phyloP scores from a whole-genome alignment of 1,139 yeast genomes.

The Eremothecium sinecaudum region DNA sequence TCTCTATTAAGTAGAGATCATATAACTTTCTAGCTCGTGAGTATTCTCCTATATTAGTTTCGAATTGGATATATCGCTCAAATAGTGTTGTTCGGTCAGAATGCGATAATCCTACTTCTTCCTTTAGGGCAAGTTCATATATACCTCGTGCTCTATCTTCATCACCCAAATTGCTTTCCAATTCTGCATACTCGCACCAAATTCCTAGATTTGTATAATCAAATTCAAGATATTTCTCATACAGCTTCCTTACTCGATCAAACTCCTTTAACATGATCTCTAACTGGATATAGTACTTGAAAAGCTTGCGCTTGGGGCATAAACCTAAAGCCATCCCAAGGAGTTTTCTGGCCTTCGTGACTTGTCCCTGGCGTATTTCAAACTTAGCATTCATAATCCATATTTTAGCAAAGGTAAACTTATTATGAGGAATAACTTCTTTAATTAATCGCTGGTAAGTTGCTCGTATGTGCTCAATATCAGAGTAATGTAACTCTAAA shows the following conservation, averaged over 20 bases:
- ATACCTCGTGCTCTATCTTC: constrained; percentile 56
- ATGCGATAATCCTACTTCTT: constrained; percentile 12
- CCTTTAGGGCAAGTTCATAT: constrained; percentile 41
- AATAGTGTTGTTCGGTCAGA: constrained; percentile 10
- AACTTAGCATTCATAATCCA: constrained; percentile 71
- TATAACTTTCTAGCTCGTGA: constrained; percentile 48
- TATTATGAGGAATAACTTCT: constrained; percentile 43
- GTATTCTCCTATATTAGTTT: constrained; percentile 50
- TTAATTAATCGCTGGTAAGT: constrained; percentile 44
- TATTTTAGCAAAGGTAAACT: constrained; percentile 58
- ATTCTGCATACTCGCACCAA: constrained; percentile 54
- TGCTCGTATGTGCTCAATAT: constrained; percentile 40
- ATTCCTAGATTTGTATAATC: constrained; percentile 37
- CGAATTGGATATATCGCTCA: constrained; percentile 44
- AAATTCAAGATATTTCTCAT: constrained; percentile 55
- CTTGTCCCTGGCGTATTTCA: constrained; percentile 52
- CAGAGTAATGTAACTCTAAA: constrained; percentile 45
- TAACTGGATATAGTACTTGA: constrained; percentile 50
- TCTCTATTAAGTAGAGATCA: constrained; percentile 34
- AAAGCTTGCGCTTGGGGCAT: constrained; percentile 50
- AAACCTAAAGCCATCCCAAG: constrained; percentile 67
- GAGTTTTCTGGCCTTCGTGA: constrained; percentile 53
- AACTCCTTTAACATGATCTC: constrained; percentile 53
- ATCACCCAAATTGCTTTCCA: constrained; percentile 68
- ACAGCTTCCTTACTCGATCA: constrained; percentile 67